These are phyloP conservation scores for Ophiosphaerella narmari DNA, from an alignment of 2,329 filamentous ascomycete genomes.

Conservation along the genomic window DNA sequence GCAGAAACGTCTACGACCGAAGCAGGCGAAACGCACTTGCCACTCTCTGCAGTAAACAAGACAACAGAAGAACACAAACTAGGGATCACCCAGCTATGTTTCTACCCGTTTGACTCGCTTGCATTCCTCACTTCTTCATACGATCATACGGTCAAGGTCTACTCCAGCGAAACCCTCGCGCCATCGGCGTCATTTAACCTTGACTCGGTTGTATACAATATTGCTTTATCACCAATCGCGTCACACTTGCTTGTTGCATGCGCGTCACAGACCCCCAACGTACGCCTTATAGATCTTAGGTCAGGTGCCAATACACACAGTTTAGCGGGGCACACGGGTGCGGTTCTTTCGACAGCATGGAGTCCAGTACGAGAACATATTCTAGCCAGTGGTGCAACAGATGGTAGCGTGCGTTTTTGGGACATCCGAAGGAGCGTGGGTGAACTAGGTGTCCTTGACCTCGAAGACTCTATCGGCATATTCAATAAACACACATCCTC, in stretches of 20 bases:
- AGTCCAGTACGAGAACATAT: constrained; percentile 79
- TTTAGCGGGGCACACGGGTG: constrained; percentile 56
- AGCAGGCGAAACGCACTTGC: constrained; percentile 29
- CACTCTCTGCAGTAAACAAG: constrained; percentile 29
- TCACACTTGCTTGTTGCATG: constrained; percentile 81
- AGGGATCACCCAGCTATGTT: constrained; percentile 75
- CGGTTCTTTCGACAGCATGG: constrained; percentile 72
- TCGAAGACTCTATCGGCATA: constrained; percentile 80
- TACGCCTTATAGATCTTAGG: constrained; percentile 83
- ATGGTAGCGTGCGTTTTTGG: constrained; percentile 84
- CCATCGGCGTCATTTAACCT: constrained; percentile 71
- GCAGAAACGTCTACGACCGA: constrained; percentile 17
- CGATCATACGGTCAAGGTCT: constrained; percentile 77
- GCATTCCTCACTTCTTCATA: constrained; percentile 79
- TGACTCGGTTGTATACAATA: constrained; percentile 72
- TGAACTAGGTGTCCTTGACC: constrained; percentile 76
- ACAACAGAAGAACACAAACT: constrained; percentile 60
- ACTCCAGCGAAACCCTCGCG: constrained; percentile 66
- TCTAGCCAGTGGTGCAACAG: constrained; percentile 80
- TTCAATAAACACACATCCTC: constrained; percentile 51
- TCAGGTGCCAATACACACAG: constrained; percentile 70
- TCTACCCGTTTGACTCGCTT: constrained; percentile 77
- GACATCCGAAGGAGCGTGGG: constrained; percentile 81
- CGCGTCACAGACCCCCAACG: constrained; percentile 81
- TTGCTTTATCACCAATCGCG: constrained; percentile 75